These are phyloP conservation scores for Gossypium davidsonii DNA, from an alignment of 441 rosid species.

Conservation along the genomic window DNA sequence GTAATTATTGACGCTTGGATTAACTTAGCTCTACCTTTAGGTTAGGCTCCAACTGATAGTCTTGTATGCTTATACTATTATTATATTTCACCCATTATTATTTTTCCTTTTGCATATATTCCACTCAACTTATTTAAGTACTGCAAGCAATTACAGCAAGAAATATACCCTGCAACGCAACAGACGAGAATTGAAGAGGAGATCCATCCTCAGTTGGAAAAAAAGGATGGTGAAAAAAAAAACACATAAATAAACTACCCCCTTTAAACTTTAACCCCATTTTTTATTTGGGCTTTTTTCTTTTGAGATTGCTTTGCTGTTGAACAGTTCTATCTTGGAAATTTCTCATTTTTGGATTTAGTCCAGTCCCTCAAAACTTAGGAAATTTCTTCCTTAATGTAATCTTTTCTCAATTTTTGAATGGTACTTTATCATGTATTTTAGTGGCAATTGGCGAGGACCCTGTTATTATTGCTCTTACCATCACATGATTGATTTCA, in stretches of 20 bases:
- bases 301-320: neutral
- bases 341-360: conserved; percentile 9
- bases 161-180: neutral
- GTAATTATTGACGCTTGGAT: conserved; percentile 12
- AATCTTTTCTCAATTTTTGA: conserved; percentile 6
- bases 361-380: neutral
- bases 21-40: neutral
- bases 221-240: neutral
- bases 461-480: neutral
- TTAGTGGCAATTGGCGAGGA: neutral
- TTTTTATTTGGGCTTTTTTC: neutral
- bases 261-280: neutral
- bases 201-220: neutral
- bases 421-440: neutral
- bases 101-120: neutral
- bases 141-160: neutral
- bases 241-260: neutral
- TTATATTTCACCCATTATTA: neutral
- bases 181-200: neutral
- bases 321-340: conserved; percentile 9
- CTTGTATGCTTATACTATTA: neutral
- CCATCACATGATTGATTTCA: neutral
- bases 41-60: neutral
- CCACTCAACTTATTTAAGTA: neutral
- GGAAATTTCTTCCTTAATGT: conserved; percentile 16